Evolutionary conservation across 2,329 filamentous ascomycete species (phyloP), one percentile per base, ranked within the genome.

Genomic region (Aspergillus jensenii): DNA sequence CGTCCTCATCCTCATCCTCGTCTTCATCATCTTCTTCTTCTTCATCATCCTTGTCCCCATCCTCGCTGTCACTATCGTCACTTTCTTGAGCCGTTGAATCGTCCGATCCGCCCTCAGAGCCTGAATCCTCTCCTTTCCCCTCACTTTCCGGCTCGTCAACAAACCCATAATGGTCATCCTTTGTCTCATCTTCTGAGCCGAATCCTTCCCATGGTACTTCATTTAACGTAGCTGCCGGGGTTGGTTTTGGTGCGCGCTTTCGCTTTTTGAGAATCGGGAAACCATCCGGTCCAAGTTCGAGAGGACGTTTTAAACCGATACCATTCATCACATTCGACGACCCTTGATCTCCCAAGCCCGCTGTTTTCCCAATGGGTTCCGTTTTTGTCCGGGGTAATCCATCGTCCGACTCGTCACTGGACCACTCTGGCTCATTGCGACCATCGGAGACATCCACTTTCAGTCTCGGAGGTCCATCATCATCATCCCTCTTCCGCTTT

Each of bases 261-360:
- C 91, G 84, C 71, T 91, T 95, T 69, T 90, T 88, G 52, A 98
- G 86, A 3, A 96, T 80, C 0, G 93, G 95, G 55, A 86, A 86
- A 6, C 93, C 91, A 58, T 88, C 86, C 1, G 90, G 87, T 61
- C 91, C 91, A 9, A 91, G 65, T 45, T 96, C 90, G 11, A 99
- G 79, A 1, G 93, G 91, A 43, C 93, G 84, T 73, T 98, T 98
- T 59, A 99, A 75, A 6, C 95, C 95, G 60, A 87, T 88, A 19
- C 95, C 95, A 53, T 67, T 52, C 12, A 62, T 59, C 27, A 62
- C 51, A 35, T 49, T 57, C 41, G 55, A 59, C 14, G n/a, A 54
- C 35, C 52, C 61, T 37, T 62, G 72, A 70, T 65, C 81, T 73
- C 58, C 52, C 86, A 86, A 17, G 89, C 74, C 31, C 55, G 81